phyloP scores from a whole-genome alignment of 108 stramenopile genomes.

The Skeletonema costatum region DNA sequence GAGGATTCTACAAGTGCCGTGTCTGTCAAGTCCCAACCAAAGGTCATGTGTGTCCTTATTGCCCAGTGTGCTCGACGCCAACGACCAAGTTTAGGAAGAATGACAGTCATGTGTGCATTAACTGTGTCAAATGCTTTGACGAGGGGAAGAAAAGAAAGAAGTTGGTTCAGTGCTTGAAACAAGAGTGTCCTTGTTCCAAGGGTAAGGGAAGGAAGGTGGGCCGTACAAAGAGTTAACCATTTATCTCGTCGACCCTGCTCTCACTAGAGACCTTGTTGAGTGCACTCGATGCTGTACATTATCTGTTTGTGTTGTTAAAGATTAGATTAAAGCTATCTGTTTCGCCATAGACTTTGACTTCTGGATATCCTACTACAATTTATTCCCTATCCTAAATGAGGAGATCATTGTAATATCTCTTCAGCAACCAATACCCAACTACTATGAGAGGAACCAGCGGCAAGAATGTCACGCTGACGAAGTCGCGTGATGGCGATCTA shows the following conservation, averaged over 20 bases:
- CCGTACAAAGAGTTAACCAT: too few relatives aligned
- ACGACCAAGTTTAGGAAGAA: slow-evolving; percentile 6
- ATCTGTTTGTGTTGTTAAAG: background rate
- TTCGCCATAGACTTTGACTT: background rate
- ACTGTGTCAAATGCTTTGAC: slow-evolving; percentile 22
- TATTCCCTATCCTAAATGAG: background rate
- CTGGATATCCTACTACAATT: background rate
- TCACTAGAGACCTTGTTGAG: background rate
- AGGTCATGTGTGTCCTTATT: slow-evolving; percentile 25
- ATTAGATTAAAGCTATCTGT: background rate
- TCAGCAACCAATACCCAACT: slow-evolving; percentile 41
- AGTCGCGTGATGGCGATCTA: slow-evolving; percentile 61
- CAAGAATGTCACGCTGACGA: slow-evolving; percentile 68
- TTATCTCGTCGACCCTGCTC: background rate
- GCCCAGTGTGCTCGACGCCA: slow-evolving; percentile 29
- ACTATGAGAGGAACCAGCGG: slow-evolving; percentile 55
- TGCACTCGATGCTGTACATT: background rate
- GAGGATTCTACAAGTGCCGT: slow-evolving; percentile 20
- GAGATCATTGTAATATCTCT: slow-evolving; percentile 29
- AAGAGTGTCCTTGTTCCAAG: background rate
- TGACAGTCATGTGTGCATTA: slow-evolving; percentile 13
- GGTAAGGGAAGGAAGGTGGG: background rate
- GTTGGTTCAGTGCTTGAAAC: slow-evolving; percentile 24
- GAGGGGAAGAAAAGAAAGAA: slow-evolving; percentile 36
- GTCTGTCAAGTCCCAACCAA: slow-evolving; percentile 21